Conservation (phyloP, 306 rosid genomes). For the Medicago truncatula region DNA sequence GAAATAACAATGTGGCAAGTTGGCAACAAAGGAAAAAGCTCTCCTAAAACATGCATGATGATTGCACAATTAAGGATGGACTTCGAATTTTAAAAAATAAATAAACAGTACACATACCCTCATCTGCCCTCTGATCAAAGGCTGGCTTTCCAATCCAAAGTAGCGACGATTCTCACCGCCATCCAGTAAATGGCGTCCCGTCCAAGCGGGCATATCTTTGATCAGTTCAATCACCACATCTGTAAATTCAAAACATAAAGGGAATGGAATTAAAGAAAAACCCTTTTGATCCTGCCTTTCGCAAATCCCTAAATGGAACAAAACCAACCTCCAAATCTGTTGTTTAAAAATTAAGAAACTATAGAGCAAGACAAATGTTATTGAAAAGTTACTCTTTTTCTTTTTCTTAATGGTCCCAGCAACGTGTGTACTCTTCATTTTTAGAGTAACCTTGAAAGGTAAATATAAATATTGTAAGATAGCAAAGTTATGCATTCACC, state of each 20-base stretch:
- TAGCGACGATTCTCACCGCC: conserved; percentile 89
- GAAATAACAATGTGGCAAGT: no score
- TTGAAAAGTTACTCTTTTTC: conserved; percentile 90
- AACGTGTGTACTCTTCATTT: conserved; percentile 99
- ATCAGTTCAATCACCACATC: conserved; percentile 82
- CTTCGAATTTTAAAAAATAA: no score
- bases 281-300: conserved; percentile 59
- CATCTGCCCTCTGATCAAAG: no score
- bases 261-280: conserved; percentile 43
- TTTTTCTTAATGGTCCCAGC: conserved; percentile 99
- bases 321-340: conserved; percentile 83
- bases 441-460: conserved; percentile 77
- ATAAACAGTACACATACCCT: no score
- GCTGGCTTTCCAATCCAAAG: conserved; percentile 79
- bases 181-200: conserved; percentile 87
- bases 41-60: no score
- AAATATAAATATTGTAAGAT: conserved; percentile 36
- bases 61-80: no score
- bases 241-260: conserved; percentile 43
- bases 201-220: conserved; percentile 91
- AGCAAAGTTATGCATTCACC: conserved; percentile 46
- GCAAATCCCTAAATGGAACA: conserved; percentile 79
- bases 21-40: no score
- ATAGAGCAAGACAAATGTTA: conserved; percentile 65
- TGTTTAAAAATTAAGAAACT: conserved; percentile 46